These are phyloP conservation scores for Ilyonectria mors-panacis DNA, from an alignment of 2,329 filamentous ascomycete genomes.

Conservation along the genomic window DNA sequence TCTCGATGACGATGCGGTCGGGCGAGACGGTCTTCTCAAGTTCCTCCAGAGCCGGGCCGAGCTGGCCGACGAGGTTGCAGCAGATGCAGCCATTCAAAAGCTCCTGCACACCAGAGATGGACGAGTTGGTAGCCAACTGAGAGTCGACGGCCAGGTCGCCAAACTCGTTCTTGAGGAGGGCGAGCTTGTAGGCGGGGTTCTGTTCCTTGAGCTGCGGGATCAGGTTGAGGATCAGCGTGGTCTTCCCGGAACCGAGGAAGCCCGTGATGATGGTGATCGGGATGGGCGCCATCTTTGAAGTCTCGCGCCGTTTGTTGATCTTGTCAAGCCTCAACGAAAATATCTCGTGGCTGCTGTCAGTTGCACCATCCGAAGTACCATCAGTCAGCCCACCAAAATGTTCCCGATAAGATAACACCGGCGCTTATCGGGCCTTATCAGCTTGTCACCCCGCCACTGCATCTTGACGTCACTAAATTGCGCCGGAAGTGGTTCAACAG, in stretches of 20 bases:
- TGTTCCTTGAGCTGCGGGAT: slow-evolving; percentile 87
- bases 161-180: slow-evolving; percentile 98
- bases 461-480: slow-evolving; percentile 42
- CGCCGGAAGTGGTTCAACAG: slow-evolving; percentile 7
- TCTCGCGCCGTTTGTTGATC: not conserved
- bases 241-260: slow-evolving; percentile 96
- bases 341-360: slow-evolving; percentile 29
- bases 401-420: slow-evolving; percentile 44
- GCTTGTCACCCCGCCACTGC: slow-evolving; percentile 34
- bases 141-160: slow-evolving; percentile 95
- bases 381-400: slow-evolving; percentile 41
- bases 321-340: slow-evolving; percentile 33
- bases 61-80: slow-evolving; percentile 96
- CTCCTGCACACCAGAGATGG: slow-evolving; percentile 92
- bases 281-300: slow-evolving; percentile 74
- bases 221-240: slow-evolving; percentile 94
- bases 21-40: slow-evolving; percentile 73
- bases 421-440: slow-evolving; percentile 43
- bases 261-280: slow-evolving; percentile 96
- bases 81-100: slow-evolving; percentile 98
- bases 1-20: slow-evolving; percentile 95
- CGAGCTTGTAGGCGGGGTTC: slow-evolving; percentile 84
- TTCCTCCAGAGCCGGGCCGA: slow-evolving; percentile 83
- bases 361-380: slow-evolving; percentile 30
- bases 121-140: slow-evolving; percentile 85